Base-by-base conservation (phyloP, 371 early-diverging fungal species). In the Mortierella polycephala region DNA sequence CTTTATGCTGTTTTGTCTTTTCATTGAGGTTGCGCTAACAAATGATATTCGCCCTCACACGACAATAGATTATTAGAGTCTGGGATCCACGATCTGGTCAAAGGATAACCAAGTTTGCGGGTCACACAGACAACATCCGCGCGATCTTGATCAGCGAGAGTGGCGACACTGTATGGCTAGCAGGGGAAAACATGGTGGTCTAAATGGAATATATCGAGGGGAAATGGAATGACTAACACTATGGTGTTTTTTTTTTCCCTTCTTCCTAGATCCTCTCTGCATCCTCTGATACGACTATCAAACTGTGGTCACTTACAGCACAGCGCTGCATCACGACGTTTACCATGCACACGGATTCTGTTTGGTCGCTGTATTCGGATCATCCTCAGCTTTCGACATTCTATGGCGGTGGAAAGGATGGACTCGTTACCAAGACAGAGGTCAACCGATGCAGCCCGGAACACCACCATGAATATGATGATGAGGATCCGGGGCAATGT, bases 51-150 rank as follows among this genome's bases (percentile, higher is more conserved):
- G 30, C 21, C 39, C 39, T 6, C 8, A 47, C 8, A 20, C 42
- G 55, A 54, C 10, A 30, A 30, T 62, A 86, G 86, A 74, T 90
- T 52, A 88, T 98, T 23, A 85, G 95, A 44, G 83, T 97, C 23
- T 98, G 96, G 96, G 98, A 98, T 80, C 91, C 95, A 47, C 80
- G 89, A 12, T 85, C 91, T 6, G 91, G 90, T 46, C 88, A 89
- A 62, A 86, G 88, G 62, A 87, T 94, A 45, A 87, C 93, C 18
- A 89, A 91, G 74, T 86, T 98, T 59, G 87, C 92, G 9, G 99
- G 99, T 0, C 99, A 98, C 74, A 94, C 95, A 0, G 99, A 98
- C 70, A 94, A 94, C 68, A 93, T 98, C 41, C 93, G 98, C 55
- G 90, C 94, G 11, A 73, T 98, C 16, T 80, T 98, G 47, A 84